Evolutionary conservation across 1,139 yeast genomes (phyloP).

Genomic region (Geotrichum siamense): DNA sequence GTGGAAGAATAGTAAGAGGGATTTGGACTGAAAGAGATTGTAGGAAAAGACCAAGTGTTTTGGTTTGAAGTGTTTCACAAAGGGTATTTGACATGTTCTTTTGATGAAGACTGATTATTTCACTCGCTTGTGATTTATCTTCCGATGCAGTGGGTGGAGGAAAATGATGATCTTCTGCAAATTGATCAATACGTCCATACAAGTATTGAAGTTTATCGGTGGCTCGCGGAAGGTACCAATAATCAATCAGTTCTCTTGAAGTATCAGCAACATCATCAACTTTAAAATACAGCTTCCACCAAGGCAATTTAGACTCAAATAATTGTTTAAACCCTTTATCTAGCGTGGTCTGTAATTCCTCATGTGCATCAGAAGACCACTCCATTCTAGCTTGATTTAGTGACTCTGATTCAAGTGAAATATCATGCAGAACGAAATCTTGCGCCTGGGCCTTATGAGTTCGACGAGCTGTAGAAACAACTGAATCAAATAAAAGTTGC

Average conservation of each 20-base stretch:
- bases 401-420: constrained; percentile 25
- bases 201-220: constrained; percentile 29
- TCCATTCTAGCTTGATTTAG: constrained; percentile 25
- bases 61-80: constrained; percentile 1
- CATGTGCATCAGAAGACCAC: constrained; percentile 37
- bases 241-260: constrained; percentile 21
- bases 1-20: constrained; percentile 31
- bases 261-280: constrained; percentile 35
- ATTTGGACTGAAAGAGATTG: constrained; percentile 32
- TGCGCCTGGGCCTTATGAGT: neutral
- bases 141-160: constrained; percentile 13
- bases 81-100: neutral
- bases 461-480: neutral
- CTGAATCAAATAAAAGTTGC: neutral
- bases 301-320: constrained; percentile 26
- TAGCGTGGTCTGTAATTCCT: constrained; percentile 33
- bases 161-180: constrained; percentile 25
- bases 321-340: constrained; percentile 7
- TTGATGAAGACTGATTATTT: neutral
- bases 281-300: constrained; percentile 36
- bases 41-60: neutral
- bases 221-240: constrained; percentile 29
- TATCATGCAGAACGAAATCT: constrained; percentile 18
- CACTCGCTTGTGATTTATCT: constrained; percentile 1
- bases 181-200: constrained; percentile 33